Evolutionary conservation across 306 rosid species (phyloP).

Genomic region (Vigna radiata): DNA sequence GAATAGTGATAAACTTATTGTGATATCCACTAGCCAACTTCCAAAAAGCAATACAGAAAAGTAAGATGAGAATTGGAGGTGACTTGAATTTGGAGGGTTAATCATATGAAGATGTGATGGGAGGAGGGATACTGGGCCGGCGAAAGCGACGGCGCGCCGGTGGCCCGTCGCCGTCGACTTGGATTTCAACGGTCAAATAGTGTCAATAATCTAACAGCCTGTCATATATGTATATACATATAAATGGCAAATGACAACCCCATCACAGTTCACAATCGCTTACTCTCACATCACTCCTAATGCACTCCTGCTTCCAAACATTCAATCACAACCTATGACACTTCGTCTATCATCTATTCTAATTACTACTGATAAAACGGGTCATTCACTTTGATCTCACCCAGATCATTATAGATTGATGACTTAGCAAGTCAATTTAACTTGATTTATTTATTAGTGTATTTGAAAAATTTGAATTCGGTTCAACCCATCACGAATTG

Average conservation of each 20-base stretch:
- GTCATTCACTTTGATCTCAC: too few relatives aligned
- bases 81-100: not conserved
- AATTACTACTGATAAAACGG: too few relatives aligned
- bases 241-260: not conserved
- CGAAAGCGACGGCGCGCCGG: slow-evolving; percentile 19
- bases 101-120: slow-evolving; percentile 7
- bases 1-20: too few relatives aligned
- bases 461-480: too few relatives aligned
- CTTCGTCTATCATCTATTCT: not conserved
- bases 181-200: slow-evolving; percentile 17
- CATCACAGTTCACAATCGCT: not conserved
- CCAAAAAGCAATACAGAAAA: not conserved
- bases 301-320: not conserved
- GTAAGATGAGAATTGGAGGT: not conserved
- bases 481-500: too few relatives aligned
- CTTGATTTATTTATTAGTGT: too few relatives aligned
- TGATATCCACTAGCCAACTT: too few relatives aligned
- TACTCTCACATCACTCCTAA: not conserved
- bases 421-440: too few relatives aligned
- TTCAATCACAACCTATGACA: not conserved
- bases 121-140: not conserved
- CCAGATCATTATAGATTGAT: too few relatives aligned
- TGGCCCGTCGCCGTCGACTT: slow-evolving; percentile 1
- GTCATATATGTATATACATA: not conserved
- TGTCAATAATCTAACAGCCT: slow-evolving; percentile 21